Evolutionary conservation across 495 filamentous ascomycete genomes (phyloP).

Genomic region (Cudoniella acicularis): DNA sequence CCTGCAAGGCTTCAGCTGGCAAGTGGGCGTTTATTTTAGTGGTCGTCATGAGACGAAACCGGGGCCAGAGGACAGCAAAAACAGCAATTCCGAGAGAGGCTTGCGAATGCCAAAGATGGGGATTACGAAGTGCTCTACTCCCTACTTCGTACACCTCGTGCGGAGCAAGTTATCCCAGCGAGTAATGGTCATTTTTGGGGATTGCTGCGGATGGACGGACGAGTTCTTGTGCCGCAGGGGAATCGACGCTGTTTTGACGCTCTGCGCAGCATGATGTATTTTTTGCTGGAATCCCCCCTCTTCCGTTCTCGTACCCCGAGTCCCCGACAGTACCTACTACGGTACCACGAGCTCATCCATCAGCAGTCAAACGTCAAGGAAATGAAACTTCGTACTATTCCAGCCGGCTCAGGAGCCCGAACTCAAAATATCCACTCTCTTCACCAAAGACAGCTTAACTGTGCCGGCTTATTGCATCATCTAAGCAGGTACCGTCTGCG

Average conservation of each 20-base stretch:
- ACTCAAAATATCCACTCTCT: conserved; percentile 1
- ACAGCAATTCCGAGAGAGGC: neutral
- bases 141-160: no score
- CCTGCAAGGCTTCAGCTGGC: neutral
- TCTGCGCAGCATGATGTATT: neutral
- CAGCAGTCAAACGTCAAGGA: neutral
- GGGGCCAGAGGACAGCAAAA: neutral
- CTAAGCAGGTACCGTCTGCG: conserved; percentile 8
- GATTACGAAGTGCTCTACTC: no score
- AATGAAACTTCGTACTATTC: conserved; percentile 1
- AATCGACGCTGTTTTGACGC: neutral
- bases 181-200: no score
- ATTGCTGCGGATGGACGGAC: neutral
- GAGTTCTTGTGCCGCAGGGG: neutral
- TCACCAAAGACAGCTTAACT: conserved; percentile 1
- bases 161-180: no score
- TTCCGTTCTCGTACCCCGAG: neutral
- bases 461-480: conserved; percentile 19
- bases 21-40: no score
- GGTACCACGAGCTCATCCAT: no score
- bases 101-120: neutral
- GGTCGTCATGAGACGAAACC: neutral
- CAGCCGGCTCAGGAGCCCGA: neutral
- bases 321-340: no score
- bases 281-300: neutral